These are phyloP conservation scores for Symbiodinium natans DNA, from an alignment of 73 alveolate genomes.

Conservation along the genomic window DNA sequence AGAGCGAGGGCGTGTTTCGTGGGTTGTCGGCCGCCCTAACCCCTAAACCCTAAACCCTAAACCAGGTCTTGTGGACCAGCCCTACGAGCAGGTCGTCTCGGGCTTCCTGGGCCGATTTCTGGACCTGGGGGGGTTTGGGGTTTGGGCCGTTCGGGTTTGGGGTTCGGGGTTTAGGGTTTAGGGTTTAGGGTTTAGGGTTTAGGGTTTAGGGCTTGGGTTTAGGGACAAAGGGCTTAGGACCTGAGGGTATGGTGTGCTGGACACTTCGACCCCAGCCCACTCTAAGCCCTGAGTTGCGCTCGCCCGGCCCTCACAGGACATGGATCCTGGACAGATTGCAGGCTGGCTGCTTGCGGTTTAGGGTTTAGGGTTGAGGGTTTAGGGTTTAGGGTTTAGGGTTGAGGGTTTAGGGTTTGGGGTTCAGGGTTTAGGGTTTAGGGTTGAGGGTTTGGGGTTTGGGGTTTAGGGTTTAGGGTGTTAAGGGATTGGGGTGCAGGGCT, in stretches of 20 bases:
- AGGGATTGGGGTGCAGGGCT: too few species aligned
- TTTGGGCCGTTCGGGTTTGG: background rate
- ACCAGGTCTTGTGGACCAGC: background rate
- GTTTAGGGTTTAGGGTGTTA: too few species aligned
- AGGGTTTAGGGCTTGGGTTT: background rate
- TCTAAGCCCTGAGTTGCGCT: too few species aligned
- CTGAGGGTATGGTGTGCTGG: too few species aligned
- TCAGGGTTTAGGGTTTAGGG: too few species aligned
- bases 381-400: too few species aligned
- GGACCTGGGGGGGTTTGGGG: background rate
- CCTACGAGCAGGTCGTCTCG: background rate
- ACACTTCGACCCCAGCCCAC: too few species aligned
- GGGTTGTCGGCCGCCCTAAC: too few species aligned
- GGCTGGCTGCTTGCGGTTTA: background rate
- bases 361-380: background rate
- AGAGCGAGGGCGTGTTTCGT: too few species aligned
- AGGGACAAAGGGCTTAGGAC: background rate
- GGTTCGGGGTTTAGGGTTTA: background rate
- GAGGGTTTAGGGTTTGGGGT: too few species aligned
- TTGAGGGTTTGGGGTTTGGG: too few species aligned
- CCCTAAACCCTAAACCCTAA: background rate
- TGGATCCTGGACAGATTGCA: background rate
- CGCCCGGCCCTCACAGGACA: background rate
- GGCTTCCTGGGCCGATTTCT: background rate
- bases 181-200: background rate